Conservation (phyloP, 73 alveolate species). For the Paramecium caudatum region DNA sequence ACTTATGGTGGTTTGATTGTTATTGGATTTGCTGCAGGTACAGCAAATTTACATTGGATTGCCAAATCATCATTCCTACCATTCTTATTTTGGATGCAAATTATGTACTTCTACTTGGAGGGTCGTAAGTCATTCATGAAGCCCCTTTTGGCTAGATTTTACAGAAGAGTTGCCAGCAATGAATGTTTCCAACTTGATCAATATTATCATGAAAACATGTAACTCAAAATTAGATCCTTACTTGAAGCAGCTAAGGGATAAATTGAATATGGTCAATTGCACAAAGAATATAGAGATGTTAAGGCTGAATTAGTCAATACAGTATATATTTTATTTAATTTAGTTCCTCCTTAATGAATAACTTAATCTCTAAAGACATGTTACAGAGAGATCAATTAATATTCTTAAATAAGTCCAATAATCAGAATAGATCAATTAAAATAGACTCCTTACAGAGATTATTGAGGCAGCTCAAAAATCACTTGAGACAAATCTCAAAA, state of each 20-base stretch:
- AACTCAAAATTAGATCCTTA: slow-evolving; percentile 67
- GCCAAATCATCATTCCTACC: slow-evolving; percentile 74
- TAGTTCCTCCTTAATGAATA: slow-evolving; percentile 73
- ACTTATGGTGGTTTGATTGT: slow-evolving; percentile 76
- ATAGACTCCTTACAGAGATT: slow-evolving; percentile 61
- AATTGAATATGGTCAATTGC: slow-evolving; percentile 75
- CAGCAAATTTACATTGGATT: slow-evolving; percentile 75
- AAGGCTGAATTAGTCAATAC: slow-evolving; percentile 74
- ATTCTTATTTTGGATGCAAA: slow-evolving; percentile 74
- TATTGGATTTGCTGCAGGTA: slow-evolving; percentile 75
- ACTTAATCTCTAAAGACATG: slow-evolving; percentile 47
- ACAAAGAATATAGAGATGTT: slow-evolving; percentile 67
- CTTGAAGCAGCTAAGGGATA: slow-evolving; percentile 72
- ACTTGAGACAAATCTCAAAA: slow-evolving; percentile 62
- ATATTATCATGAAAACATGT: slow-evolving; percentile 76
- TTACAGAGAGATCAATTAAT: slow-evolving; percentile 67
- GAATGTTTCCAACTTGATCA: slow-evolving; percentile 74
- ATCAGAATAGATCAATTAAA: slow-evolving; percentile 70
- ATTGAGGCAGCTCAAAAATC: slow-evolving; percentile 71
- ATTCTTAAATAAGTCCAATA: slow-evolving; percentile 72
- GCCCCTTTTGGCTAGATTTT: slow-evolving; percentile 76
- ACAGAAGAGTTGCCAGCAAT: slow-evolving; percentile 80
- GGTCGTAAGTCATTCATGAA: slow-evolving; percentile 74
- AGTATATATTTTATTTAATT: neutral
- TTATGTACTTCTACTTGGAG: slow-evolving; percentile 76